Evolutionary conservation across 1,284 basidiomycete species (phyloP).

Genomic region (Malassezia yamatoensis): DNA sequence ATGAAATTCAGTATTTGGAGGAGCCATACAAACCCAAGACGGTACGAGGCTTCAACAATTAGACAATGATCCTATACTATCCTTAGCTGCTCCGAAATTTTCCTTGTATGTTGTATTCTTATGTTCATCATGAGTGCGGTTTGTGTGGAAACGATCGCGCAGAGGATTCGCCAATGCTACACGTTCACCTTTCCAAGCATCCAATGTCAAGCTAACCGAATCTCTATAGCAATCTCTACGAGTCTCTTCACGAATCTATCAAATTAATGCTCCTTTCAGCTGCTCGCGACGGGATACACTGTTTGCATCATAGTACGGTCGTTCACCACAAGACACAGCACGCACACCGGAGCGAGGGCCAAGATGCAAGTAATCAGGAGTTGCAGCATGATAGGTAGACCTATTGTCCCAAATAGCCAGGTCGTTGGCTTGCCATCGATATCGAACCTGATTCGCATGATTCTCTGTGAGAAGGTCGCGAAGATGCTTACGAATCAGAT

Average conservation of each 20-base stretch:
- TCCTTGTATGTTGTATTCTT: too few relatives aligned
- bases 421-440: constrained; percentile 50
- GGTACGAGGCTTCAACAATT: too few relatives aligned
- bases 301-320: constrained; percentile 22
- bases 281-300: constrained; percentile 19
- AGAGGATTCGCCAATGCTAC: too few relatives aligned
- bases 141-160: too few relatives aligned
- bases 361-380: constrained; percentile 20
- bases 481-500: constrained; percentile 53
- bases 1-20: too few relatives aligned
- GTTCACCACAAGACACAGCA: constrained; percentile 23
- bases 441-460: constrained; percentile 60
- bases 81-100: too few relatives aligned
- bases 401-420: constrained; percentile 28
- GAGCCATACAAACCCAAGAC: too few relatives aligned
- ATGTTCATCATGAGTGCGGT: too few relatives aligned
- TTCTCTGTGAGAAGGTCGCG: constrained; percentile 50
- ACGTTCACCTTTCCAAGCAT: too few relatives aligned
- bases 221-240: too few relatives aligned
- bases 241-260: neutral
- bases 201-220: too few relatives aligned
- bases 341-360: constrained; percentile 22
- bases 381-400: constrained; percentile 21
- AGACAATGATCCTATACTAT: too few relatives aligned
- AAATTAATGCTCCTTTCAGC: constrained; percentile 15